A percentile compares a stretch with the other conserved stretches of the same genome.
Conservation (phyloP, 2,329 filamentous ascomycete genomes). For the Samsoniella hepiali region DNA sequence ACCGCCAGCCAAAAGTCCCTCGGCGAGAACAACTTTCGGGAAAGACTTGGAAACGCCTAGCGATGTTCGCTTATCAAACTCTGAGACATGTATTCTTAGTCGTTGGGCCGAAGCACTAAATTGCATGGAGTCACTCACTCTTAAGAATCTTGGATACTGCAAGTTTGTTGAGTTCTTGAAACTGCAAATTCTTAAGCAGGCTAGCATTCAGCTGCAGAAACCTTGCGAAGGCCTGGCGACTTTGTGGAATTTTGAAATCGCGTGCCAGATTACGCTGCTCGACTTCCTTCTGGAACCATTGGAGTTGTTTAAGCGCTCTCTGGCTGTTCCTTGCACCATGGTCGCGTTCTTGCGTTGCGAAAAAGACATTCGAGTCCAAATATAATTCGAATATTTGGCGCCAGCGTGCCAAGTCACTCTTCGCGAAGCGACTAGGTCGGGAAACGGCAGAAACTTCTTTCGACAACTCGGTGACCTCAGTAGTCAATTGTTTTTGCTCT, state of each 20-base stretch:
- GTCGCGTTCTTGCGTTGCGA: conserved; percentile 70
- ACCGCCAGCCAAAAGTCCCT: conserved; percentile 60
- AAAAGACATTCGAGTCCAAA: conserved; percentile 75
- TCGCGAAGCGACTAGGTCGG: conserved; percentile 59
- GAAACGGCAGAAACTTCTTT: conserved; percentile 61
- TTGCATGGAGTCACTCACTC: conserved; percentile 47
- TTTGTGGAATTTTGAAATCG: conserved; percentile 64
- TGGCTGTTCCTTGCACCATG: conserved; percentile 64
- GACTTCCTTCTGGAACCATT: conserved; percentile 70
- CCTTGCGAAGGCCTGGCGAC: conserved; percentile 58
- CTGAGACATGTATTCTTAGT: conserved; percentile 39
- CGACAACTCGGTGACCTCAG: conserved; percentile 62
- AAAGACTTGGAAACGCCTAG: conserved; percentile 65
- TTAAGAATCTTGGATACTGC: conserved; percentile 83
- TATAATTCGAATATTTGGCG: conserved; percentile 80
- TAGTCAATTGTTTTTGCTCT: conserved; percentile 62
- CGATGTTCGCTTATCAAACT: conserved; percentile 83
- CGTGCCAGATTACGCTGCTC: conserved; percentile 55
- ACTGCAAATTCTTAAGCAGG: conserved; percentile 76
- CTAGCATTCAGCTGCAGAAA: conserved; percentile 72
- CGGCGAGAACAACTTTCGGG: conserved; percentile 55
- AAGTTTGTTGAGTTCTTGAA: conserved; percentile 77
- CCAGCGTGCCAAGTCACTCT: conserved; percentile 71
- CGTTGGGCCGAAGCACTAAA: neutral
- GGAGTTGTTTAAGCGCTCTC: conserved; percentile 63